Percentiles rank a stretch among this genome's conserved stretches.
Evolutionary conservation across 2,329 filamentous ascomycete species (phyloP).

Genomic region (Dichotomopilus funicola): DNA sequence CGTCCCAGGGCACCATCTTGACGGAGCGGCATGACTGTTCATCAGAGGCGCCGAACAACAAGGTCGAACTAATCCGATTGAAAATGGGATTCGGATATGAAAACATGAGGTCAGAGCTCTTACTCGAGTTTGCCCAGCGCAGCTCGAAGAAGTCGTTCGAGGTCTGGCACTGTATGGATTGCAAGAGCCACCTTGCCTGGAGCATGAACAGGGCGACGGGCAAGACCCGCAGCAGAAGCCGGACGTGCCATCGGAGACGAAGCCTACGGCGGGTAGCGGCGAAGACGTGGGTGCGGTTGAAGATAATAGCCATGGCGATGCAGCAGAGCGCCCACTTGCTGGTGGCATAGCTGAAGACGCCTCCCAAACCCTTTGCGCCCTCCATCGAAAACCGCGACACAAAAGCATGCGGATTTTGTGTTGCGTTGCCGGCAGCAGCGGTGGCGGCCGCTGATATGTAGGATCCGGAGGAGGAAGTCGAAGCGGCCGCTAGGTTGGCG

Average conservation of each 20-base stretch:
- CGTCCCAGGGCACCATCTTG: conserved; percentile 58
- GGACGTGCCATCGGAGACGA: conserved; percentile 65
- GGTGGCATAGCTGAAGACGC: conserved; percentile 83
- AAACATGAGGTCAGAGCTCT: conserved; percentile 62
- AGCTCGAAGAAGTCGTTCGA: conserved; percentile 63
- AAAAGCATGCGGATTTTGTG: conserved; percentile 36
- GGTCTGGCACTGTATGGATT: conserved; percentile 89
- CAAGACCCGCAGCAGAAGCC: conserved; percentile 61
- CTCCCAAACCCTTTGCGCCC: conserved; percentile 64
- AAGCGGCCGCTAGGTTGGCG: conserved; percentile 32
- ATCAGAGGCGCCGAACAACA: conserved; percentile 71
- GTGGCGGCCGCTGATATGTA: conserved; percentile 22
- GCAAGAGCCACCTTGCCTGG: conserved; percentile 65
- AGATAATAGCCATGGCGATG: conserved; percentile 74
- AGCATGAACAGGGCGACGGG: conserved; percentile 64
- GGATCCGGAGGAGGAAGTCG: neutral
- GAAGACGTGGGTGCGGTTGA: conserved; percentile 91
- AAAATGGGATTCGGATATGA: conserved; percentile 62
- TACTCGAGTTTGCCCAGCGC: conserved; percentile 62
- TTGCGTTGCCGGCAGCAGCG: conserved; percentile 33
- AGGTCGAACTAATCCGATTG: conserved; percentile 61
- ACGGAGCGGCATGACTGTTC: conserved; percentile 67
- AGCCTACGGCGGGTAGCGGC: conserved; percentile 78
- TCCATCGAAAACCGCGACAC: conserved; percentile 50
- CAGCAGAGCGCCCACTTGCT: conserved; percentile 90